phyloP scores from a whole-genome alignment of 1,284 basidiomycete species.

The Irpex sp. region DNA sequence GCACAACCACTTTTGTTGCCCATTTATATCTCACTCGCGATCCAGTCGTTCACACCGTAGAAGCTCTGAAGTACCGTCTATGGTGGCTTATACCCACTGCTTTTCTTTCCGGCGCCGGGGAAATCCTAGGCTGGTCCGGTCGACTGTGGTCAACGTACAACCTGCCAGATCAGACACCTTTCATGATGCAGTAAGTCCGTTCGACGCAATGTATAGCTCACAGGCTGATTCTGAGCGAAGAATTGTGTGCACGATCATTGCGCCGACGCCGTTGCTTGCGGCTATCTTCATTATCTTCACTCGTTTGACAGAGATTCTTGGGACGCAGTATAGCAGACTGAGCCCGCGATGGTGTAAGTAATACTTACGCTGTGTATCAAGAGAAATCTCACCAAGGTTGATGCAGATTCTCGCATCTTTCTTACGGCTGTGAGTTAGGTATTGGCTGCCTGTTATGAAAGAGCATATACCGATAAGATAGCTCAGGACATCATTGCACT shows the following conservation, averaged over 20 bases:
- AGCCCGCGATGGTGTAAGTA: slow-evolving; percentile 35
- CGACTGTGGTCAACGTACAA: slow-evolving; percentile 27
- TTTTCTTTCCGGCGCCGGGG: slow-evolving; percentile 42
- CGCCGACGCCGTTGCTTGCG: slow-evolving; percentile 42
- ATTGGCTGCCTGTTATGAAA: not conserved
- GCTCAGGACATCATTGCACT: slow-evolving; percentile 34
- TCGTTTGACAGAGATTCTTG: slow-evolving; percentile 34
- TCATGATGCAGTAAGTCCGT: slow-evolving; percentile 28
- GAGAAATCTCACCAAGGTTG: not conserved
- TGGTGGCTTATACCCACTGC: slow-evolving; percentile 54
- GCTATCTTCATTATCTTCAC: slow-evolving; percentile 44
- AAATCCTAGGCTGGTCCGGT: slow-evolving; percentile 45
- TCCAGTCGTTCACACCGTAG: slow-evolving; percentile 36
- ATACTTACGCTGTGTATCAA: slow-evolving; percentile 20
- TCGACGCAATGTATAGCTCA: slow-evolving; percentile 22
- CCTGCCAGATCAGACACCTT: slow-evolving; percentile 16
- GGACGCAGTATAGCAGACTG: slow-evolving; percentile 27
- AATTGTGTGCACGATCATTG: slow-evolving; percentile 33
- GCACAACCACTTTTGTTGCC: not conserved
- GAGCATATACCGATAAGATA: not conserved
- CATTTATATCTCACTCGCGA: not conserved
- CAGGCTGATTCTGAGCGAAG: slow-evolving; percentile 25
- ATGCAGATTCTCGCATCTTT: slow-evolving; percentile 34
- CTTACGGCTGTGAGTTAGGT: slow-evolving; percentile 20
- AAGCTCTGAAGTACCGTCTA: slow-evolving; percentile 36